Base-by-base conservation (phyloP, 371 early-diverging fungal genomes). In the Apophysomyces elegans region DNA sequence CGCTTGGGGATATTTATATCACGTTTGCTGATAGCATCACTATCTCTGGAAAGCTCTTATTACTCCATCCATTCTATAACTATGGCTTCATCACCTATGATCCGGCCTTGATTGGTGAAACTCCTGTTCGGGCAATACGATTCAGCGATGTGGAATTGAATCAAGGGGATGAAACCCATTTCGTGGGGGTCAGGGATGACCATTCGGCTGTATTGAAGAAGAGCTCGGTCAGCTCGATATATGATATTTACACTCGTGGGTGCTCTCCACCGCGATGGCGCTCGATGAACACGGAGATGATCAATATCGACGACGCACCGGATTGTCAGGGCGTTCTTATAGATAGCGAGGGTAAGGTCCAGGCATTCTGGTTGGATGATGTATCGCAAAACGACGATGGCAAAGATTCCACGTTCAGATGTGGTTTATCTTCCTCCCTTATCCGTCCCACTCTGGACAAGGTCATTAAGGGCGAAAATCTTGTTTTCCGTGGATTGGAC, bases 31-130 rank as follows among this genome's bases (percentile, higher is more conserved):
- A 91, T 72, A 87, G 86, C 35, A 84, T 94, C 61, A 92, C 91
- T 60, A 83, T 94, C 61, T 90, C 91, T 0, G 95, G 87, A 11
- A 76, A 81, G 38, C 74, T 94, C 13, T 72, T 90, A 9, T 90
- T 90, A 54, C 71, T 90, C n/a, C 92, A 91, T 61, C 96, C 95
- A 4, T 83, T 88, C 4, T 92, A 93, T 73, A 95, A 95, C 84
- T 90, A 90, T 73, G 87, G 89, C 1, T 69, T 96, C 6, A 62
- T 96, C 7, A 77, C 80, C 11, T 96, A 93, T 68, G 91, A 94
- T 60, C 83, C 94, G 7, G 58, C 44, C 4, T 75, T 89, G 56
- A 72, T 95, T 39, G 94, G 90, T 1, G 76, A 82, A 1, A 93
- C 96, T 2, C 90, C 91, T 7, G 91, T 94, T n/a, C 71, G 75